phyloP scores from a whole-genome alignment of 2,329 filamentous ascomycete genomes.

The Catunica adiposa region DNA sequence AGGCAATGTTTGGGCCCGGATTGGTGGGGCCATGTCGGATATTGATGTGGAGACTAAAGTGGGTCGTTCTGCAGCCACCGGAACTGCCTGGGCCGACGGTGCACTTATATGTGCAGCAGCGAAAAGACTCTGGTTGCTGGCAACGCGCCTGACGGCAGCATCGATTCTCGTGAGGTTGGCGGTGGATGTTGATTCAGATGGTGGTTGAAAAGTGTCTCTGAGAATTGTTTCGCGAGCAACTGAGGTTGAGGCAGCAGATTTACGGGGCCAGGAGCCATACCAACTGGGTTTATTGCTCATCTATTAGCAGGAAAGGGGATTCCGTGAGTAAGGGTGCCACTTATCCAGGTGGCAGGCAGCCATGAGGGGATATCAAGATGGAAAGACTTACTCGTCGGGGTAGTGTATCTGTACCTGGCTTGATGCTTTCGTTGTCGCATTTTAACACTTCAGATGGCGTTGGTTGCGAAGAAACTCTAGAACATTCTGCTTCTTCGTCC shows the following conservation, averaged over 20 bases:
- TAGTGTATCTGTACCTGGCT: neutral
- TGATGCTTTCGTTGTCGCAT: neutral
- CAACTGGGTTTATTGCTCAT: constrained; percentile 39
- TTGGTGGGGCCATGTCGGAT: neutral
- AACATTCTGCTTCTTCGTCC: neutral
- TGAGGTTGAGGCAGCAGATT: constrained; percentile 42
- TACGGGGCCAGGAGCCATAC: constrained; percentile 48
- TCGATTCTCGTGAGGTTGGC: constrained; percentile 38
- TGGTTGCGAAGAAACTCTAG: neutral
- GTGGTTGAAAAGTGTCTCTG: constrained; percentile 35
- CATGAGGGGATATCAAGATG: neutral
- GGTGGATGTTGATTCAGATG: constrained; percentile 23
- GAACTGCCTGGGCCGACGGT: neutral
- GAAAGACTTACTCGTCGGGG: constrained; percentile 4
- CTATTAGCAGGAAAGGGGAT: constrained; percentile 19
- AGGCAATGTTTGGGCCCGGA: neutral
- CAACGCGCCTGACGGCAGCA: constrained; percentile 15
- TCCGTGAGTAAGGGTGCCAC: neutral
- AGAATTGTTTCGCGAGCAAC: constrained; percentile 44
- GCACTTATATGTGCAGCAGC: neutral
- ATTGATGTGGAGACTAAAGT: neutral
- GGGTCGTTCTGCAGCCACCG: neutral
- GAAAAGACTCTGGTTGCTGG: constrained; percentile 19
- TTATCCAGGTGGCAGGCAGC: too few species aligned
- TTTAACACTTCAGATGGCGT: neutral